These are phyloP conservation scores for Leishmania gerbilli DNA, from an alignment of 208 protist species.

Conservation along the genomic window DNA sequence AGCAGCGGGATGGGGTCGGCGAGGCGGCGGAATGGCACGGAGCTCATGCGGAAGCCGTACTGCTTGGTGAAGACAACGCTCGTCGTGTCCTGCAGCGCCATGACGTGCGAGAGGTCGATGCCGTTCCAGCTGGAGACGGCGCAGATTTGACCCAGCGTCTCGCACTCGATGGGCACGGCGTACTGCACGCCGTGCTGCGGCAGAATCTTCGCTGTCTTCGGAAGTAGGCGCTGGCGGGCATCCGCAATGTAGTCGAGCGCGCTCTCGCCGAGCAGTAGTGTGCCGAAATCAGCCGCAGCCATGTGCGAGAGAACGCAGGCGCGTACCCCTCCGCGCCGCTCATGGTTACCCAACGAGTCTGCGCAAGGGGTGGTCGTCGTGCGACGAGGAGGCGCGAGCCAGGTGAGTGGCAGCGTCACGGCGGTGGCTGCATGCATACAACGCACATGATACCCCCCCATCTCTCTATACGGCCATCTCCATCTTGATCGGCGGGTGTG, in stretches of 20 bases:
- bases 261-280: conserved; percentile 91
- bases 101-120: conserved; percentile 84
- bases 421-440: not conserved
- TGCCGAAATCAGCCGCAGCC: conserved; percentile 59
- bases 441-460: not conserved
- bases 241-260: conserved; percentile 93
- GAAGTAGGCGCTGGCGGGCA: conserved; percentile 71
- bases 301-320: not conserved
- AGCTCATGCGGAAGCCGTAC: conserved; percentile 93
- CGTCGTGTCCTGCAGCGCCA: conserved; percentile 87
- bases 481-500: conserved; percentile 96
- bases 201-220: conserved; percentile 70
- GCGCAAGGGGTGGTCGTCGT: not conserved
- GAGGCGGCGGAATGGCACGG: conserved; percentile 68
- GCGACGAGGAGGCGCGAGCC: not conserved
- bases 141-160: conserved; percentile 72
- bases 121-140: conserved; percentile 81
- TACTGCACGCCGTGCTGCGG: conserved; percentile 88
- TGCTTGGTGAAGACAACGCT: conserved; percentile 94
- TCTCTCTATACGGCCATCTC: conserved; percentile 95
- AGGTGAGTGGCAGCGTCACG: not conserved
- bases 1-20: conserved; percentile 80
- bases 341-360: not conserved
- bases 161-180: conserved; percentile 88
- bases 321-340: too few relatives aligned